A percentile compares a stretch with the other conserved stretches of the same genome.
Evolutionary conservation across 2,329 filamentous ascomycete species (phyloP).

Genomic region (Elsinoe necatrix): DNA sequence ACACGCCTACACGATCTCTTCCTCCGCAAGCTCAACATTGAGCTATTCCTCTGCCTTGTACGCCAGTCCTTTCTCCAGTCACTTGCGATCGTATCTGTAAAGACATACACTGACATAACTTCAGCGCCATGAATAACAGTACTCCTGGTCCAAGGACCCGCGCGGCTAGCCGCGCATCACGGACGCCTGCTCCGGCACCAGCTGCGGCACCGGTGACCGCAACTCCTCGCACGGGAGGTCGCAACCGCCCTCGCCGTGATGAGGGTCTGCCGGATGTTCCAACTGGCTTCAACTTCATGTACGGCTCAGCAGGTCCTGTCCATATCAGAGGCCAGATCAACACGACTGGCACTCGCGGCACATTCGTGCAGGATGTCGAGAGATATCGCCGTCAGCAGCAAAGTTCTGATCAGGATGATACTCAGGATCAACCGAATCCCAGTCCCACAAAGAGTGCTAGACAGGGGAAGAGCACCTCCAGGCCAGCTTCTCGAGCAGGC

Average conservation of each 20-base stretch:
- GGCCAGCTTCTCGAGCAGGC: neutral
- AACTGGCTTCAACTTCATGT: constrained; percentile 27
- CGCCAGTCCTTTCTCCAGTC: neutral
- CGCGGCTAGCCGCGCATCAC: constrained; percentile 25
- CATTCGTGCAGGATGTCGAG: neutral
- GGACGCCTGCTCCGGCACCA: constrained; percentile 22
- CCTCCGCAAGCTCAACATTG: neutral
- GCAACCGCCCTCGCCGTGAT: constrained; percentile 20
- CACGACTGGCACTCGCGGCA: neutral
- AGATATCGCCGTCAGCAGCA: neutral
- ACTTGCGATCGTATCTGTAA: neutral
- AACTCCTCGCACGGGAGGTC: constrained; percentile 17
- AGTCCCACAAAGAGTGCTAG: neutral
- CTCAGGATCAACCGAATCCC: neutral
- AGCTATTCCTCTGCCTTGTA: neutral
- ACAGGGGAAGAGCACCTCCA: neutral
- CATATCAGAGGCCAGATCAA: constrained; percentile 27
- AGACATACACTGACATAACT: neutral
- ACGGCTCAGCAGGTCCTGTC: constrained; percentile 30
- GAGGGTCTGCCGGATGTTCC: constrained; percentile 17
- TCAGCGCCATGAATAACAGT: constrained; percentile 21
- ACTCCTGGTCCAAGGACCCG: constrained; percentile 19
- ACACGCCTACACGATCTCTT: neutral
- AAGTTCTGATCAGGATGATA: neutral
- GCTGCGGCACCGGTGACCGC: constrained; percentile 17